Evolutionary conservation across 108 stramenopile genomes (phyloP).

Genomic region (Tribonema minus): DNA sequence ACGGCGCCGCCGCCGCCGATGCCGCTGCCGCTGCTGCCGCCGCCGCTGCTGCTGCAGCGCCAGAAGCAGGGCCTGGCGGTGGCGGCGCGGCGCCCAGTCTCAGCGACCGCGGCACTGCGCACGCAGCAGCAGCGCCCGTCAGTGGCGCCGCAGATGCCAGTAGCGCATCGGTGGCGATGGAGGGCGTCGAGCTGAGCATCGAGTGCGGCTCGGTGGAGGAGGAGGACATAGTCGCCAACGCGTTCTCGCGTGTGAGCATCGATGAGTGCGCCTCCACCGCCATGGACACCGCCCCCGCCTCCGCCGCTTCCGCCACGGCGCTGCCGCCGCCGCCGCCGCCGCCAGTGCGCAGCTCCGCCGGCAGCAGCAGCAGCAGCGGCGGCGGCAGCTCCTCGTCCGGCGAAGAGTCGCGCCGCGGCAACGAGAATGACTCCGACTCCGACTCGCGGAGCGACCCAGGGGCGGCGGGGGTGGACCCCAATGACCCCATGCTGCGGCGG

Average conservation of each 20-base stretch:
- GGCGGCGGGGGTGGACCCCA: background rate
- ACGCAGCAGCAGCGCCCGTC: background rate
- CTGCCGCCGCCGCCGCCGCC: no score
- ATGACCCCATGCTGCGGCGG: background rate
- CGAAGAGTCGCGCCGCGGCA: no score
- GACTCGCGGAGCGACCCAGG: no score
- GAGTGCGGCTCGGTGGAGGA: background rate
- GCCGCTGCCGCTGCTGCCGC: background rate
- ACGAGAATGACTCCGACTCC: no score
- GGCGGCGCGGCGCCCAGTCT: background rate
- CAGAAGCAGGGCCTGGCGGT: background rate
- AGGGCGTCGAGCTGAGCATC: background rate
- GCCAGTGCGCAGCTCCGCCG: no score
- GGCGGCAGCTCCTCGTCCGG: no score
- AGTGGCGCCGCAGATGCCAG: background rate
- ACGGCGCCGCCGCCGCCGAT: background rate
- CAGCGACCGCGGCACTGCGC: background rate
- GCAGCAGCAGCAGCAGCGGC: no score
- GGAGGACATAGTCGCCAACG: background rate
- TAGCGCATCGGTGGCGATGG: background rate
- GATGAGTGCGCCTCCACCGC: no score
- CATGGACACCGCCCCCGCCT: no score
- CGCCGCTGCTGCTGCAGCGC: background rate
- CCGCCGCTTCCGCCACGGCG: no score
- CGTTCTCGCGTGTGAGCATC: background rate